These are phyloP conservation scores for Neurospora sp. DNA, from an alignment of 495 filamentous ascomycete species.

Conservation along the genomic window DNA sequence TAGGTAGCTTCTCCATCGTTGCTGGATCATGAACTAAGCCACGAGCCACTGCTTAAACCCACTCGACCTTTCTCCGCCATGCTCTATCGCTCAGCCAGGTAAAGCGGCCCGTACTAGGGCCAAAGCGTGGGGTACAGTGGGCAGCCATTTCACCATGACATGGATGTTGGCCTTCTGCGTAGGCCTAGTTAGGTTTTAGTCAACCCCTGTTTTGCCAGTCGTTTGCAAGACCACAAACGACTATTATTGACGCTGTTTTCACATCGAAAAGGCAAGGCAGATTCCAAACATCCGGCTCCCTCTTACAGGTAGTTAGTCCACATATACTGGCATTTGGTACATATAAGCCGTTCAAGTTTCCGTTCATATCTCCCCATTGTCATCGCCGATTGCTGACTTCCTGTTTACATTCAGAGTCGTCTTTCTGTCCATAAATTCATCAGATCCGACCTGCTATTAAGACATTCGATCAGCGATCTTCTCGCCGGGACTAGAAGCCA, in stretches of 20 bases:
- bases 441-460: no score
- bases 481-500: not conserved
- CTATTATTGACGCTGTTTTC: no score
- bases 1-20: no score
- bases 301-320: not conserved
- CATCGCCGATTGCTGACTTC: fast-evolving
- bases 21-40: no score
- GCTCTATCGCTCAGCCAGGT: not conserved
- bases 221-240: no score
- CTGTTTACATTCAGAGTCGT: no score
- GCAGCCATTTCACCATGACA: not conserved
- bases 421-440: no score
- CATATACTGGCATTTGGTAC: not conserved
- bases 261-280: not conserved
- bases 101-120: not conserved
- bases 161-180: not conserved
- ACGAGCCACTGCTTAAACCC: no score
- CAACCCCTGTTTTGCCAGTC: not conserved
- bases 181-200: not conserved
- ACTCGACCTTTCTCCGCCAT: not conserved
- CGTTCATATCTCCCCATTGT: not conserved
- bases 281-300: not conserved
- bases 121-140: not conserved
- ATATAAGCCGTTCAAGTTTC: not conserved
- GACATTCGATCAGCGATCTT: not conserved